phyloP scores from a whole-genome alignment of 805 yeast species.

The Kurtzmaniella cleridarum region DNA sequence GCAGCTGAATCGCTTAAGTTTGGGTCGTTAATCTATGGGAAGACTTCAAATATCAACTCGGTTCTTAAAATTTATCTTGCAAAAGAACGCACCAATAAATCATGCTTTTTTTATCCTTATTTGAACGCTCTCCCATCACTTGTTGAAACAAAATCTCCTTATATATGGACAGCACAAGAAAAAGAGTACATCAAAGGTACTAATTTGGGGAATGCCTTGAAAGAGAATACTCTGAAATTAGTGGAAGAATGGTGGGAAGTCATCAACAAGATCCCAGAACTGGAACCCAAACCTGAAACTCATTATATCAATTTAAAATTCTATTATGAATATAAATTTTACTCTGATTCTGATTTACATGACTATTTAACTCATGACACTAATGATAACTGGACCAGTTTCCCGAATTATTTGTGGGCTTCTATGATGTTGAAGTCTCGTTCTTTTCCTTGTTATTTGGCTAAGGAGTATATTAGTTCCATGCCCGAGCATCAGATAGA shows the following conservation, averaged over 20 bases:
- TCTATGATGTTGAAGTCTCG: slow-evolving; percentile 64
- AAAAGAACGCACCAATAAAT: slow-evolving; percentile 17
- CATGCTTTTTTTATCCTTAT: slow-evolving; percentile 25
- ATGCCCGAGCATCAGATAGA: slow-evolving; percentile 16
- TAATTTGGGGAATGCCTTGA: slow-evolving; percentile 55
- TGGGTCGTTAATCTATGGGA: slow-evolving; percentile 5
- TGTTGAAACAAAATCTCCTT: slow-evolving; percentile 51
- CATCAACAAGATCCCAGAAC: slow-evolving; percentile 26
- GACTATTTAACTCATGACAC: slow-evolving; percentile 19
- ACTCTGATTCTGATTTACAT: slow-evolving; percentile 30
- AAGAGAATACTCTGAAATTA: slow-evolving; percentile 38
- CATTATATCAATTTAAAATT: slow-evolving; percentile 39
- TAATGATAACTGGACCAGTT: slow-evolving; percentile 52
- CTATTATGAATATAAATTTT: slow-evolving; percentile 37
- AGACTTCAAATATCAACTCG: slow-evolving; percentile 20
- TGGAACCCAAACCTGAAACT: slow-evolving; percentile 20
- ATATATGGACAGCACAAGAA: slow-evolving; percentile 56
- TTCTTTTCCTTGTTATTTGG: slow-evolving; percentile 71
- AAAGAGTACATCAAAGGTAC: slow-evolving; percentile 56
- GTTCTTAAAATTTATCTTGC: slow-evolving; percentile 32
- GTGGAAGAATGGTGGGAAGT: slow-evolving; percentile 59
- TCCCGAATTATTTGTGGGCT: slow-evolving; percentile 74
- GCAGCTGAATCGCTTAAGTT: slow-evolving; percentile 13
- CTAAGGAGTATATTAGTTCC: slow-evolving; percentile 19
- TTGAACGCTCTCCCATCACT: slow-evolving; percentile 30